Conservation (phyloP, 768 basidiomycete species). For the Lactifluus pinguis region DNA sequence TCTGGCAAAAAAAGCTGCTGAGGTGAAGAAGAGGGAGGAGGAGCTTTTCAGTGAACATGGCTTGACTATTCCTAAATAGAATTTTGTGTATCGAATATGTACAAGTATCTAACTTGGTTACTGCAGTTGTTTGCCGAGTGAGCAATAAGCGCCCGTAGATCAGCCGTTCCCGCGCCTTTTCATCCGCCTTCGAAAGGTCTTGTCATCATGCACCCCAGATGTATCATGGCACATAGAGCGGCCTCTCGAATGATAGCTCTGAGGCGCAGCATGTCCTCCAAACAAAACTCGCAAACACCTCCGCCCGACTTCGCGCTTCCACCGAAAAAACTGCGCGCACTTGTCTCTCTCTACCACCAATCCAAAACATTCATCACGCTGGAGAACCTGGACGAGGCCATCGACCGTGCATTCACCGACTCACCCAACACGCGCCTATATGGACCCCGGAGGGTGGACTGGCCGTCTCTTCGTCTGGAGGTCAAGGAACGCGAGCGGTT, state of each 20-base stretch:
- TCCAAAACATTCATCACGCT: slow-evolving; percentile 59
- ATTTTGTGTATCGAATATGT: neutral
- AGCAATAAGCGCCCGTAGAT: neutral
- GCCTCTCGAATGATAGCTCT: neutral
- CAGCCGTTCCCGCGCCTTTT: neutral
- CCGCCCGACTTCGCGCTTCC: slow-evolving; percentile 32
- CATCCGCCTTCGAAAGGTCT: neutral
- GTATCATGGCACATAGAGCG: slow-evolving; percentile 2
- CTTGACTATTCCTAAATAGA: slow-evolving; percentile 48
- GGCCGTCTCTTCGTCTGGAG: slow-evolving; percentile 17
- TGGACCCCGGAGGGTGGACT: slow-evolving; percentile 14
- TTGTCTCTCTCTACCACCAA: slow-evolving; percentile 74
- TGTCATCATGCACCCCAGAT: slow-evolving; percentile 6
- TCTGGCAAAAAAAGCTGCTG: slow-evolving; percentile 45
- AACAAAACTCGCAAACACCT: slow-evolving; percentile 3
- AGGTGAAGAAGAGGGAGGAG: slow-evolving; percentile 53
- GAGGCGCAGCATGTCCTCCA: slow-evolving; percentile 18
- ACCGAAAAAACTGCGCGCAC: slow-evolving; percentile 53
- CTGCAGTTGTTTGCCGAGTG: too few species aligned
- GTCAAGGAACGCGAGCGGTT: slow-evolving; percentile 12
- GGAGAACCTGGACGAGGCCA: slow-evolving; percentile 54
- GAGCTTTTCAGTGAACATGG: slow-evolving; percentile 50
- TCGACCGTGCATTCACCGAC: slow-evolving; percentile 50
- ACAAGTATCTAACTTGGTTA: neutral
- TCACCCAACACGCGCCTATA: neutral